A percentile compares a stretch with the other conserved stretches of the same genome.
These are phyloP conservation scores for Leccinum rimulosum DNA, from an alignment of 768 basidiomycete genomes.

Conservation along the genomic window DNA sequence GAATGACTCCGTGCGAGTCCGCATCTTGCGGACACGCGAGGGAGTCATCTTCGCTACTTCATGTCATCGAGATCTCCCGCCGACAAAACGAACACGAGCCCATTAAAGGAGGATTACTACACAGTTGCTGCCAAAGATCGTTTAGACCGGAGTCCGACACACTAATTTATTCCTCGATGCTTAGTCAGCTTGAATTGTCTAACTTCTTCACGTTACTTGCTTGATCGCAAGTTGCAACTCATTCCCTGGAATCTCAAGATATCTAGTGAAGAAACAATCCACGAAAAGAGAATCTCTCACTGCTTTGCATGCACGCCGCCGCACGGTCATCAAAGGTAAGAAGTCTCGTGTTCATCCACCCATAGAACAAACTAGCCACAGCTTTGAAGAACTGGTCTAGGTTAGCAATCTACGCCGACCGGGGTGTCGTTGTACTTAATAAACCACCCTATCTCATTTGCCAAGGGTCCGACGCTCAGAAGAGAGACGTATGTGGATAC, in stretches of 20 bases:
- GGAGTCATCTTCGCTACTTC: too few relatives aligned
- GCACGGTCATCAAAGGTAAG: constrained; percentile 24
- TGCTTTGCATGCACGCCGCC: constrained; percentile 18
- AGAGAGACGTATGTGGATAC: constrained; percentile 18
- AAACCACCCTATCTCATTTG: constrained; percentile 60
- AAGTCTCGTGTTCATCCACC: not conserved
- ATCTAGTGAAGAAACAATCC: not conserved
- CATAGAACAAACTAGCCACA: not conserved
- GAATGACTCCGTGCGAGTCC: too few relatives aligned
- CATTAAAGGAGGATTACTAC: too few relatives aligned
- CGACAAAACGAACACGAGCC: too few relatives aligned
- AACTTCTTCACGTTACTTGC: too few relatives aligned
- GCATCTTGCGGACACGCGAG: too few relatives aligned
- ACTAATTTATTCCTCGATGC: not conserved
- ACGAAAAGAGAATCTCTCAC: not conserved
- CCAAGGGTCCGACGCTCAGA: constrained; percentile 38
- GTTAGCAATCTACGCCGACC: constrained; percentile 50
- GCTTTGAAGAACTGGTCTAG: constrained; percentile 31
- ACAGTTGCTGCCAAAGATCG: too few relatives aligned
- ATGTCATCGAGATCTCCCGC: too few relatives aligned
- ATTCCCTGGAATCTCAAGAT: not conserved
- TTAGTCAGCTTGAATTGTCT: not conserved
- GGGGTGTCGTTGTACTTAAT: constrained; percentile 51
- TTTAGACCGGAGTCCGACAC: too few relatives aligned
- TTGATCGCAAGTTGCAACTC: not conserved